A percentile compares a stretch with the other conserved stretches of the same genome.
Evolutionary conservation across 164 flowering plant species (phyloP).

Genomic region (Echeveria elegans): DNA sequence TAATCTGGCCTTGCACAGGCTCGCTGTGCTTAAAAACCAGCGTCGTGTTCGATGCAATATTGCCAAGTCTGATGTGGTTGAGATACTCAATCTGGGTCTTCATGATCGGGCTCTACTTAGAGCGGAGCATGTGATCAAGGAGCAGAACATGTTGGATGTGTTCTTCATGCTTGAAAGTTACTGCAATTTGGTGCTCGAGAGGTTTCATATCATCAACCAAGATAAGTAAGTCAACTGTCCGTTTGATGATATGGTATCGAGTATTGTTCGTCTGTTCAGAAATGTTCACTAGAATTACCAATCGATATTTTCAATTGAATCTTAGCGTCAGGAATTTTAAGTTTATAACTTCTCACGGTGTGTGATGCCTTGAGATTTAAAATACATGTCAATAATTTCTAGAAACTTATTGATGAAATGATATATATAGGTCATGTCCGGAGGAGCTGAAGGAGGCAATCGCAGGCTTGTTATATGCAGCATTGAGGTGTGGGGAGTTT

Average conservation of each 20-base stretch:
- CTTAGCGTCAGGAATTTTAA: no score
- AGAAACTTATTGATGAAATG: background rate
- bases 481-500: constrained; percentile 78
- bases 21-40: constrained; percentile 58
- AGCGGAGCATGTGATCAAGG: constrained; percentile 50
- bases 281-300: no score
- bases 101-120: constrained; percentile 72
- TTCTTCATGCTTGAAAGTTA: constrained; percentile 29
- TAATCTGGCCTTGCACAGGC: constrained; percentile 44
- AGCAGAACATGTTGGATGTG: constrained; percentile 39
- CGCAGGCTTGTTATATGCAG: constrained; percentile 51
- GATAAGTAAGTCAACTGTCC: constrained; percentile 27
- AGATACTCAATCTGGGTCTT: constrained; percentile 56
- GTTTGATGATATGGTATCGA: no score
- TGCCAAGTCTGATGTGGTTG: no score
- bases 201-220: constrained; percentile 32
- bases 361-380: no score
- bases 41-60: constrained; percentile 36
- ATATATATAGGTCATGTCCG: constrained; percentile 62
- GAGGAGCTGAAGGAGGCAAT: constrained; percentile 67
- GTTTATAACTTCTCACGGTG: no score
- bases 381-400: no score
- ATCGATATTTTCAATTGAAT: no score
- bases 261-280: no score
- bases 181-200: constrained; percentile 31